Base-by-base conservation (phyloP, 495 filamentous ascomycete genomes). In the Aspergillus bertholletiae region DNA sequence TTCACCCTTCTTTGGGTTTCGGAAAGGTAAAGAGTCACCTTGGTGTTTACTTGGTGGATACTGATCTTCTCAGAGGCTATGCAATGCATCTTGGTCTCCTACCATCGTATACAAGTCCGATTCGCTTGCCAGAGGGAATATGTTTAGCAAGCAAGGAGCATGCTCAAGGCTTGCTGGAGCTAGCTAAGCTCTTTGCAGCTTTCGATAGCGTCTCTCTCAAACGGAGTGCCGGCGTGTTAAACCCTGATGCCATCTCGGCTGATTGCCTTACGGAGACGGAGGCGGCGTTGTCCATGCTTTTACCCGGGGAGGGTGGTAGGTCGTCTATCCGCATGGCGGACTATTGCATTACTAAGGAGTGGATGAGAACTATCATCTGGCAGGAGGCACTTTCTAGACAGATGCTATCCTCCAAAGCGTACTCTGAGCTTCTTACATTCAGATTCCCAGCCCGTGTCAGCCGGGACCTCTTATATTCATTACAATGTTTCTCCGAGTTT, bases 291-390 rank as follows among this genome's bases (percentile, higher is more conserved):
- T 62, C 67, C 17, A 49, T 54, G 4, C 50, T 67, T 12, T 56
- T 22, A 13, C 51, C 62, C 11, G 39, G 27, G 2, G 51, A 59
- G 45, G 44, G 46, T 0, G 46, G 59, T 30, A 43, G 49, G 3
- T 35, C 59, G 2, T 60, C 62, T 1, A 60, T 64, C 13, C 54
- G 66, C 27, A 52, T 63, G 18, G 68, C 66, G 37, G 68, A 71
- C 43, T 67, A 59, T 32, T 61, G 61, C 18, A 66, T 69, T 26
- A 71, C 68, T 0, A 62, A 62, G 44, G 64, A 88, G 60, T 94
- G 89, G 89, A 80, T 92, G 46, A 82, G 88, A 56, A 87, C 84
- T 5, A 86, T 87, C 65, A 79, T 87, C 2, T 92, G 89, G 89
- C 87, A 90, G 57, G 66, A 91, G n/a, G 76, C 76, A 11, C 65